phyloP scores from a whole-genome alignment of 2,329 filamentous ascomycete genomes.

The Didymella pomorum region DNA sequence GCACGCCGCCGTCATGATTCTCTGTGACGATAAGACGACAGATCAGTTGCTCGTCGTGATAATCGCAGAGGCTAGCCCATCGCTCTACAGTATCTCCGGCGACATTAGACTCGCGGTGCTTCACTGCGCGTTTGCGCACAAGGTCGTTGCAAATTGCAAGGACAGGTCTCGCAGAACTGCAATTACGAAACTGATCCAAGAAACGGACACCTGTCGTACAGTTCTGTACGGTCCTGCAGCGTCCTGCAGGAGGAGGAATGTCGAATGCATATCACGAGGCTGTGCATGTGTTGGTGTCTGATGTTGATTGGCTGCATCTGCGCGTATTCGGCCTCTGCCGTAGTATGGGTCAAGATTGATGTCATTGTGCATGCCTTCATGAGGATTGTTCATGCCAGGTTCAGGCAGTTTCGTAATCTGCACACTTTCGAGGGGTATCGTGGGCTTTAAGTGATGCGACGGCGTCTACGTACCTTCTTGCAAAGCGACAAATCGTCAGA shows the following conservation, averaged over 20 bases:
- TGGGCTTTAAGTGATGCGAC: not conserved
- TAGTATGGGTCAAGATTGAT: not conserved
- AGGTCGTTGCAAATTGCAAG: not conserved
- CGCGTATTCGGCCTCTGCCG: not conserved
- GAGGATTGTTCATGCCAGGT: not conserved
- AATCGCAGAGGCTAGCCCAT: not conserved
- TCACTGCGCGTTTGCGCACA: not conserved
- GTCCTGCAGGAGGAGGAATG: constrained; percentile 4
- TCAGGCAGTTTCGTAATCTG: not conserved
- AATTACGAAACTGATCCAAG: not conserved
- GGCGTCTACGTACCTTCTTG: not conserved
- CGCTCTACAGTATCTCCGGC: not conserved
- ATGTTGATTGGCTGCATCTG: not conserved
- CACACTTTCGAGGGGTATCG: too few relatives aligned
- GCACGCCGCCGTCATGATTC: constrained; percentile 3
- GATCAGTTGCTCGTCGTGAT: not conserved
- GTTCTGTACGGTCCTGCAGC: not conserved
- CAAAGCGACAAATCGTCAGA: not conserved
- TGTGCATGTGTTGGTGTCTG: constrained; percentile 1
- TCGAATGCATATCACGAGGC: not conserved
- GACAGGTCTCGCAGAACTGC: not conserved
- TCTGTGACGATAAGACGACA: not conserved
- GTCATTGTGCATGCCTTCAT: not conserved
- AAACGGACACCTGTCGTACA: not conserved
- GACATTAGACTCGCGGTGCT: not conserved